Percentiles rank a stretch among this genome's conserved stretches.
Conservation (phyloP, 2,329 filamentous ascomycete genomes). For the Sodiomyces alkalinus region DNA sequence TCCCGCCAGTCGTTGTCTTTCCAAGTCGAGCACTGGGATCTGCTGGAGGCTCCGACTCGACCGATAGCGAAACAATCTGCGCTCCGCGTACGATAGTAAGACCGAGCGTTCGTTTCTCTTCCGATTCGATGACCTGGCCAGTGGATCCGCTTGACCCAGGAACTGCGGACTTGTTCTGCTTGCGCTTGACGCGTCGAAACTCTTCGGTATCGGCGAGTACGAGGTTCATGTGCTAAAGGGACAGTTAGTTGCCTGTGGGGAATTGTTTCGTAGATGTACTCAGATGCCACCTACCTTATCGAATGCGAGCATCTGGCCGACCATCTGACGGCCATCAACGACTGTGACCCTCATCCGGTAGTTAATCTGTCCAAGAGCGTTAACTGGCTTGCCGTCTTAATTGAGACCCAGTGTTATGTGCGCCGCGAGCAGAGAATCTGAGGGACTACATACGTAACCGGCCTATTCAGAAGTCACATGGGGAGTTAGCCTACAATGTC, state of each 20-base stretch:
- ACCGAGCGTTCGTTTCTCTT: constrained; percentile 95
- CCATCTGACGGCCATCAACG: constrained; percentile 90
- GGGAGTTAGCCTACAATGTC: constrained; percentile 46
- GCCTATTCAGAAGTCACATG: constrained; percentile 36
- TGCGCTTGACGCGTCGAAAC: constrained; percentile 82
- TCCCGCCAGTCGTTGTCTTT: constrained; percentile 53
- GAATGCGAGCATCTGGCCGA: constrained; percentile 94
- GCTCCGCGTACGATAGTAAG: constrained; percentile 89
- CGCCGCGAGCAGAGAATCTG: background rate
- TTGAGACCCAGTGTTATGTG: too few species aligned
- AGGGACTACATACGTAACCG: constrained; percentile 47
- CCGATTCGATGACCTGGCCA: constrained; percentile 62
- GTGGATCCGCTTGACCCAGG: constrained; percentile 45
- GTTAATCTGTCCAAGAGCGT: constrained; percentile 97
- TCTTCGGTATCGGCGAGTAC: constrained; percentile 98
- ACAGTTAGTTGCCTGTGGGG: too few species aligned
- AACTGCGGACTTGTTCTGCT: constrained; percentile 56
- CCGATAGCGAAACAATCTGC: constrained; percentile 85
- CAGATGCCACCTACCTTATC: constrained; percentile 62
- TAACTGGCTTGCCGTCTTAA: too few species aligned
- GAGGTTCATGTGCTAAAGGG: constrained; percentile 99
- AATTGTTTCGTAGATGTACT: constrained; percentile 1
- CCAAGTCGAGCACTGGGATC: constrained; percentile 85
- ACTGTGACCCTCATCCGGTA: constrained; percentile 97
- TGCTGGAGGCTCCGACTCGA: constrained; percentile 88